phyloP scores from a whole-genome alignment of 176 grass and related monocot species.

The Raddia distichophylla region DNA sequence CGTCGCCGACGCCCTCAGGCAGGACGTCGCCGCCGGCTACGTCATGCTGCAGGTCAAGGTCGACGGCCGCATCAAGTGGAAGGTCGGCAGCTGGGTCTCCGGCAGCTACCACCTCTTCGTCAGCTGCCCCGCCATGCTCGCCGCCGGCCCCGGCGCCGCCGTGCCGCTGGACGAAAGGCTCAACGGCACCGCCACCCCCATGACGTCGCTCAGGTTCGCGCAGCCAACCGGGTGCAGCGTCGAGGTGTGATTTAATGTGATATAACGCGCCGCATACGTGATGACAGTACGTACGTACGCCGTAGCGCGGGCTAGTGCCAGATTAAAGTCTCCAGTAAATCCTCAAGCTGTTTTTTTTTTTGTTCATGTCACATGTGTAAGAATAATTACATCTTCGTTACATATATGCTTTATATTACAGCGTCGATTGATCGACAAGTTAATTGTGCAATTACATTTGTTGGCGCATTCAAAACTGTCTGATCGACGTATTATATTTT shows the following conservation, averaged over 20 bases:
- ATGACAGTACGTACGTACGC: neutral
- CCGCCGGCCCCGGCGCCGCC: neutral
- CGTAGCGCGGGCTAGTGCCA: neutral
- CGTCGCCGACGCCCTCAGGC: slow-evolving; percentile 42
- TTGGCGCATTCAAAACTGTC: neutral
- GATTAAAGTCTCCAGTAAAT: neutral
- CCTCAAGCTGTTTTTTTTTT: slow-evolving; percentile 26
- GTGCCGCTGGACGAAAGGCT: neutral
- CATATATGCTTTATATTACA: neutral
- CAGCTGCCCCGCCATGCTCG: slow-evolving; percentile 70
- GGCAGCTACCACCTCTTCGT: slow-evolving; percentile 69
- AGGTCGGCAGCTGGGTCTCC: slow-evolving; percentile 66
- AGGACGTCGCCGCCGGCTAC: slow-evolving; percentile 46
- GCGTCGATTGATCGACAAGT: neutral
- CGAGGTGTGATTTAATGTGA: slow-evolving; percentile 44
- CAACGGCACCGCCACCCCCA: neutral
- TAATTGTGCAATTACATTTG: neutral
- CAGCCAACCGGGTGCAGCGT: slow-evolving; percentile 63
- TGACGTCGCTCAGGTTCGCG: slow-evolving; percentile 49
- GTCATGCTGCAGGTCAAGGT: slow-evolving; percentile 47
- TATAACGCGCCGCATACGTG: neutral
- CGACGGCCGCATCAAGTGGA: slow-evolving; percentile 62
- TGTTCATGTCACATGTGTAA: neutral
- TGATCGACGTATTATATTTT: no score
- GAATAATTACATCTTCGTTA: slow-evolving; percentile 22